Evolutionary conservation across 2,329 filamentous ascomycete genomes (phyloP).

Genomic region (Neofusicoccum kwambonambiense): DNA sequence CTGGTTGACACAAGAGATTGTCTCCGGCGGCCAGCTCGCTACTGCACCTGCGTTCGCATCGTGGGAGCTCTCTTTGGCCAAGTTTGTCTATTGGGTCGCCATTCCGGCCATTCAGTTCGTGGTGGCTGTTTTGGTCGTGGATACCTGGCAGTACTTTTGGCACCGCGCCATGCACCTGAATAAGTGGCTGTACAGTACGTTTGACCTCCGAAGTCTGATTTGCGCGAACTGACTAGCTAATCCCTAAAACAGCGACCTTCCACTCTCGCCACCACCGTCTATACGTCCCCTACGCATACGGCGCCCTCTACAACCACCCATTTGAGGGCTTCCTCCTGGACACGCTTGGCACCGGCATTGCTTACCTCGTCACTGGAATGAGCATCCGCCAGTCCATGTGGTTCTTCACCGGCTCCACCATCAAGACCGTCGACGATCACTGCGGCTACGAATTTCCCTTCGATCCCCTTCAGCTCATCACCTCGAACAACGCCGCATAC

Average conservation of each 20-base stretch:
- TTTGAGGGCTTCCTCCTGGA: conserved; percentile 92
- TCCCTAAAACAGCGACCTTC: conserved; percentile 64
- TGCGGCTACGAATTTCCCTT: conserved; percentile 95
- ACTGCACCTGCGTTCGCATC: conserved; percentile 70
- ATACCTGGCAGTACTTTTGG: conserved; percentile 98
- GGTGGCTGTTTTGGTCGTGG: conserved; percentile 72
- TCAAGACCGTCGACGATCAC: conserved; percentile 98
- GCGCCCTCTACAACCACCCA: conserved; percentile 94
- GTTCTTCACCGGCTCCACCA: conserved; percentile 84
- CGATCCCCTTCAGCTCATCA: conserved; percentile 89
- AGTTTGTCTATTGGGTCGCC: conserved; percentile 73
- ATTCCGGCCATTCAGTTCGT: conserved; percentile 77
- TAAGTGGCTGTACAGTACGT: conserved; percentile 91
- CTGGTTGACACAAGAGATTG: conserved; percentile 60
- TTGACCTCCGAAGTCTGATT: neutral
- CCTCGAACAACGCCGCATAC: conserved; percentile 92
- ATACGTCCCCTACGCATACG: conserved; percentile 96
- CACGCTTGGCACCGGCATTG: conserved; percentile 80
- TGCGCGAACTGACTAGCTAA: neutral
- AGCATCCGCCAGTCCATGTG: conserved; percentile 81
- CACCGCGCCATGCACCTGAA: conserved; percentile 97
- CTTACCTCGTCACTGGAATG: conserved; percentile 79
- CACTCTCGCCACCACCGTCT: conserved; percentile 95
- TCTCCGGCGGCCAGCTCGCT: conserved; percentile 50
- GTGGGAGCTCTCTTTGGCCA: conserved; percentile 78